A percentile compares a stretch with the other conserved stretches of the same genome.
These are phyloP conservation scores for Metschnikowia similis DNA, from an alignment of 805 yeast genomes.

Conservation along the genomic window DNA sequence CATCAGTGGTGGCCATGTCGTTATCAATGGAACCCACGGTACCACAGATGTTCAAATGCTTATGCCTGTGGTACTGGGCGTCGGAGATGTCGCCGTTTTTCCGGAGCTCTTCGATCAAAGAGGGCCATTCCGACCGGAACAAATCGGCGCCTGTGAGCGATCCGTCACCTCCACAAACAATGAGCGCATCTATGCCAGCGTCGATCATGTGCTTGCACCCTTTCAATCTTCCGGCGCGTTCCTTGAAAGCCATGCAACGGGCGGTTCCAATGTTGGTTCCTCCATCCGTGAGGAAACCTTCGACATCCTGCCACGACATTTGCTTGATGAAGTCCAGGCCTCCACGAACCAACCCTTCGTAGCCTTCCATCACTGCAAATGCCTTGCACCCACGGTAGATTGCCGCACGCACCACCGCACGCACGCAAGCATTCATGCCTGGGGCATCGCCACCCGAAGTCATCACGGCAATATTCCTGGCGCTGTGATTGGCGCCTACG, in stretches of 20 bases:
- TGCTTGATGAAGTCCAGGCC: slow-evolving; percentile 51
- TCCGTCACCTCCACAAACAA: slow-evolving; percentile 84
- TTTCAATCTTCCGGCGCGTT: slow-evolving; percentile 57
- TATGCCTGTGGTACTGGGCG: slow-evolving; percentile 44
- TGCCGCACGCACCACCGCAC: slow-evolving; percentile 71
- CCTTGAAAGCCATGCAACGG: slow-evolving; percentile 62
- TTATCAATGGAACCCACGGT: slow-evolving; percentile 81
- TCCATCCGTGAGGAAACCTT: slow-evolving; percentile 66
- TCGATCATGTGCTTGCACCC: slow-evolving; percentile 64
- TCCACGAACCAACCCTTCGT: slow-evolving; percentile 67
- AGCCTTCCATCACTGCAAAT: slow-evolving; percentile 69
- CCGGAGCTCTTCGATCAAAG: slow-evolving; percentile 55
- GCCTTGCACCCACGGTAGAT: slow-evolving; percentile 61
- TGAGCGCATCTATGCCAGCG: slow-evolving; percentile 71
- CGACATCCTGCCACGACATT: slow-evolving; percentile 70
- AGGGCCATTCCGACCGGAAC: slow-evolving; percentile 75
- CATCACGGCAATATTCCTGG: slow-evolving; percentile 64
- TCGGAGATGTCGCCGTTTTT: slow-evolving; percentile 41
- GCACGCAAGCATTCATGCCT: slow-evolving; percentile 74
- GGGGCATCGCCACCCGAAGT: slow-evolving; percentile 83
- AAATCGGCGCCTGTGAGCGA: slow-evolving; percentile 79
- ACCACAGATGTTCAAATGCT: slow-evolving; percentile 65
- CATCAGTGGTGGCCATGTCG: slow-evolving; percentile 81
- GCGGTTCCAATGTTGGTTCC: slow-evolving; percentile 83
- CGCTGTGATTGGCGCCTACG: not conserved